Conservation (phyloP, 495 filamentous ascomycete species). For the Penicillium roqueforti region DNA sequence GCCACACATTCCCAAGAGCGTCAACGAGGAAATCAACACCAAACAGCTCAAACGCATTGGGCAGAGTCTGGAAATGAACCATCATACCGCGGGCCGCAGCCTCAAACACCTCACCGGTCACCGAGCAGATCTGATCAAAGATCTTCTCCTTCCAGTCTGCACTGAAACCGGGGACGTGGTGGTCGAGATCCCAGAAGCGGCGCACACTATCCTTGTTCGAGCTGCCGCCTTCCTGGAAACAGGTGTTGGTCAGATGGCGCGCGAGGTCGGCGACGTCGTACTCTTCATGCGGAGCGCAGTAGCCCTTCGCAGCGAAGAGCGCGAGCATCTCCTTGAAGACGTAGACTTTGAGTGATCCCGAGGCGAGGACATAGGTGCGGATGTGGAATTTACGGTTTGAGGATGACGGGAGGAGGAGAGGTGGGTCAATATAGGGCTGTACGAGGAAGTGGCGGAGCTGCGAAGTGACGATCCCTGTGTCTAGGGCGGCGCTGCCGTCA, state of each 20-base stretch:
- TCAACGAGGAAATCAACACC: slow-evolving; percentile 90
- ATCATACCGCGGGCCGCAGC: slow-evolving; percentile 78
- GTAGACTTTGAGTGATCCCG: slow-evolving; percentile 73
- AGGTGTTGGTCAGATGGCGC: slow-evolving; percentile 89
- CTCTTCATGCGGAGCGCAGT: slow-evolving; percentile 46
- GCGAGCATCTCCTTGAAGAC: slow-evolving; percentile 89
- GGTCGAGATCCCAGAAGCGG: slow-evolving; percentile 65
- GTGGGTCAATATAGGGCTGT: slow-evolving; percentile 92
- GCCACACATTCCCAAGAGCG: slow-evolving; percentile 54
- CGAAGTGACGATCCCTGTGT: slow-evolving; percentile 65
- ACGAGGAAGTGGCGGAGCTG: slow-evolving; percentile 94
- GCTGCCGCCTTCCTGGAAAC: slow-evolving; percentile 64
- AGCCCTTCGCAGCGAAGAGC: slow-evolving; percentile 74
- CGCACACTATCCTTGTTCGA: slow-evolving; percentile 57
- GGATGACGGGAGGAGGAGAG: slow-evolving; percentile 65
- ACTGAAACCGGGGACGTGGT: slow-evolving; percentile 32
- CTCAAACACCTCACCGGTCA: slow-evolving; percentile 74
- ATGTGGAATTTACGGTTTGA: slow-evolving; percentile 90
- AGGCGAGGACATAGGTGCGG: slow-evolving; percentile 78
- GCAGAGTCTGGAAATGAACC: slow-evolving; percentile 85
- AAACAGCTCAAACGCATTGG: slow-evolving; percentile 87
- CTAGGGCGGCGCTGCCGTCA: slow-evolving; percentile 25
- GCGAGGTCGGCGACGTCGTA: slow-evolving; percentile 54
- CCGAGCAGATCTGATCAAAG: slow-evolving; percentile 65
- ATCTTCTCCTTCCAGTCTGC: slow-evolving; percentile 55